Evolutionary conservation across 2,329 filamentous ascomycete species (phyloP).

Genomic region (Fusarium chlamydosporum): DNA sequence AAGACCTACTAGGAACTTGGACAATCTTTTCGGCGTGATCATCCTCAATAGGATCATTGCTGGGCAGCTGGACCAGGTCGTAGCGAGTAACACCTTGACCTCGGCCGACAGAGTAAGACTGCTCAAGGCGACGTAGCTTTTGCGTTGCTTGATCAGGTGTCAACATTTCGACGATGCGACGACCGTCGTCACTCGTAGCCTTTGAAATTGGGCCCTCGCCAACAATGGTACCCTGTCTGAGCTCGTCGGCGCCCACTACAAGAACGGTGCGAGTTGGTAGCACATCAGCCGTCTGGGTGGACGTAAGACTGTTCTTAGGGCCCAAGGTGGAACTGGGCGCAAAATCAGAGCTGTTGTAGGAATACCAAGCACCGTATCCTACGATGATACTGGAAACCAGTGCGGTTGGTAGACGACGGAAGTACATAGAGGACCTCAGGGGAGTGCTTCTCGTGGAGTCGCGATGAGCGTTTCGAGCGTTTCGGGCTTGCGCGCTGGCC

Average conservation of each 20-base stretch:
- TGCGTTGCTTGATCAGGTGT: constrained; percentile 93
- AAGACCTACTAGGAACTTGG: constrained; percentile 77
- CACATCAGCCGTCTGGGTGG: constrained; percentile 57
- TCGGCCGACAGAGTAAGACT: constrained; percentile 90
- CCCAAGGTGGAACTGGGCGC: constrained; percentile 51
- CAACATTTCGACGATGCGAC: constrained; percentile 94
- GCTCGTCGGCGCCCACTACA: constrained; percentile 89
- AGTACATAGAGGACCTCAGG: constrained; percentile 80
- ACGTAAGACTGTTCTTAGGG: constrained; percentile 60
- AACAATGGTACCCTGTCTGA: constrained; percentile 88
- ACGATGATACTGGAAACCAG: constrained; percentile 76
- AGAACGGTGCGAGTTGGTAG: constrained; percentile 76
- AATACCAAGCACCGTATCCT: constrained; percentile 83
- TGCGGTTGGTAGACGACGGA: constrained; percentile 76
- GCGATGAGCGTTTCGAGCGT: constrained; percentile 59
- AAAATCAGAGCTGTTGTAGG: constrained; percentile 67
- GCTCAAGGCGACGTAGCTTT: constrained; percentile 88
- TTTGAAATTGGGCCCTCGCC: constrained; percentile 91
- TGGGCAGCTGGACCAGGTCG: constrained; percentile 92
- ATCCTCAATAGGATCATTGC: constrained; percentile 98
- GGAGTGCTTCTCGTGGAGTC: constrained; percentile 56
- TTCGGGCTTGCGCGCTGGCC: constrained; percentile 59
- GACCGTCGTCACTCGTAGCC: constrained; percentile 84
- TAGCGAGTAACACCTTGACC: constrained; percentile 94
- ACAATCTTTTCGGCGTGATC: constrained; percentile 99